Evolutionary conservation across 2,329 filamentous ascomycete genomes (phyloP).

Genomic region (Diplocarpon mali): DNA sequence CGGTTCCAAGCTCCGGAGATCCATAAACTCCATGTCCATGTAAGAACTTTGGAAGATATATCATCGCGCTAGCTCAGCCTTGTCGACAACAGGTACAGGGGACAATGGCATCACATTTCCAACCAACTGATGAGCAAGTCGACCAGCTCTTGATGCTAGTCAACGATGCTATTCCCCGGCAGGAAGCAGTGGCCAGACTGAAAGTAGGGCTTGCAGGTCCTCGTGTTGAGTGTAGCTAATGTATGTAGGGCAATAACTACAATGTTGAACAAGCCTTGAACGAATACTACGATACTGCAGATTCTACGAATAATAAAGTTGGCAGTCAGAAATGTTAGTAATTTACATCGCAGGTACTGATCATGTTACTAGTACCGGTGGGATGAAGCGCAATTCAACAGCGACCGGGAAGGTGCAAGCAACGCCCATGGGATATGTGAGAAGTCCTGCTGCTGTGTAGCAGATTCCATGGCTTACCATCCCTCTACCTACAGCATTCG

Average conservation of each 20-base stretch:
- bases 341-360: background rate
- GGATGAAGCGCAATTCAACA: slow-evolving; percentile 43
- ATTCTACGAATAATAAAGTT: slow-evolving; percentile 29
- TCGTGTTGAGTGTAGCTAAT: slow-evolving; percentile 11
- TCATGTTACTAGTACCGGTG: slow-evolving; percentile 35
- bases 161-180: slow-evolving; percentile 8
- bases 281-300: slow-evolving; percentile 41
- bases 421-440: slow-evolving; percentile 36
- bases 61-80: background rate
- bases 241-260: slow-evolving; percentile 33
- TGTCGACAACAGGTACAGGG: slow-evolving; percentile 6
- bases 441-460: background rate
- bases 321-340: background rate
- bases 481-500: slow-evolving; percentile 36
- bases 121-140: slow-evolving; percentile 20
- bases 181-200: slow-evolving; percentile 20
- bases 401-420: slow-evolving; percentile 40
- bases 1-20: background rate
- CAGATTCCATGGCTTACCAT: background rate
- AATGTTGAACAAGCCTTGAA: slow-evolving; percentile 38
- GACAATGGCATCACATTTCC: slow-evolving; percentile 14
- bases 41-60: background rate
- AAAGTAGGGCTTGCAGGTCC: slow-evolving; percentile 13
- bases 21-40: background rate
- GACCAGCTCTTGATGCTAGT: slow-evolving; percentile 12